Conservation (phyloP, 768 basidiomycete genomes). For the Russula vinacea region DNA sequence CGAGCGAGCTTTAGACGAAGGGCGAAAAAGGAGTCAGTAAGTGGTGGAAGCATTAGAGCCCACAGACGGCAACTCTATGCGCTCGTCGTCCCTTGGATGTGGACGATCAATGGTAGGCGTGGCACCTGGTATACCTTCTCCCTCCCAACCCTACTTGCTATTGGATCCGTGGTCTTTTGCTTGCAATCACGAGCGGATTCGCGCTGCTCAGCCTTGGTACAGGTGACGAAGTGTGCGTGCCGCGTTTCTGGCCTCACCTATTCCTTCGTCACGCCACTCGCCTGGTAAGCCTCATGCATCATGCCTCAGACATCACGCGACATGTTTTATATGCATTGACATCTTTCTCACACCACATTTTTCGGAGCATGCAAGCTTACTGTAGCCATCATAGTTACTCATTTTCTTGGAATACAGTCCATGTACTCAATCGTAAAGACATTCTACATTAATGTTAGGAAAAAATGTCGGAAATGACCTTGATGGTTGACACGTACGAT, state of each 20-base stretch:
- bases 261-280: slow-evolving; percentile 34
- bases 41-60: slow-evolving; percentile 53
- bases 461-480: background rate
- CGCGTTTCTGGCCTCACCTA: slow-evolving; percentile 35
- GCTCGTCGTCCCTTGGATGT: slow-evolving; percentile 41
- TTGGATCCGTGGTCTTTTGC: slow-evolving; percentile 34
- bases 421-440: background rate
- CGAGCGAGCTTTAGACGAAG: slow-evolving; percentile 43
- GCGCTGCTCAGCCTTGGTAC: slow-evolving; percentile 42
- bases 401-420: background rate
- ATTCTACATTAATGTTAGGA: background rate
- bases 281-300: too few species aligned
- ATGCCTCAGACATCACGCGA: background rate
- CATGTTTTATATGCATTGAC: background rate
- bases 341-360: background rate
- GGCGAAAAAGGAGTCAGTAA: slow-evolving; percentile 43
- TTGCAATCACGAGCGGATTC: slow-evolving; percentile 43
- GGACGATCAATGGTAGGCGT: slow-evolving; percentile 40
- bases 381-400: background rate
- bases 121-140: slow-evolving; percentile 33
- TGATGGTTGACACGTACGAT: background rate
- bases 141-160: too few species aligned
- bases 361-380: slow-evolving; percentile 31
- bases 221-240: slow-evolving; percentile 34
- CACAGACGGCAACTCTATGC: slow-evolving; percentile 50